Evolutionary conservation across 345 rosid species (phyloP).

Genomic region (Combretum micranthum): DNA sequence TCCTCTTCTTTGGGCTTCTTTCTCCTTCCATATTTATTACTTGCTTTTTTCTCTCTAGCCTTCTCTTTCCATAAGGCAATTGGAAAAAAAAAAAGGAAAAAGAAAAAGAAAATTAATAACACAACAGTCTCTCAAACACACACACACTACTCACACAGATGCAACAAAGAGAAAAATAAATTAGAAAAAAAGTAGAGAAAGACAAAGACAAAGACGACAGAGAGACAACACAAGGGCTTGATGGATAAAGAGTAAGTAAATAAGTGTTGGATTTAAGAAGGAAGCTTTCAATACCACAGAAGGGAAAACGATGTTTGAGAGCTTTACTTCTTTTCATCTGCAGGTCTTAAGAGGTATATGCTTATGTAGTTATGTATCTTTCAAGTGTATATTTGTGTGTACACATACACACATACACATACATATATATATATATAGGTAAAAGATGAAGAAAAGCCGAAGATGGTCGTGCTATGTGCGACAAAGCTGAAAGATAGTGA

Average conservation of each 20-base stretch:
- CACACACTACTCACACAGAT: neutral
- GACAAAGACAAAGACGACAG: conserved; percentile 33
- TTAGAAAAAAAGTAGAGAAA: conserved; percentile 18
- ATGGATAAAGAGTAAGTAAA: conserved; percentile 33
- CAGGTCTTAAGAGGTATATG: conserved; percentile 32
- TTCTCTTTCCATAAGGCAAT: conserved; percentile 10
- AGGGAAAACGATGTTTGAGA: conserved; percentile 58
- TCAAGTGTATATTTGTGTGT: neutral
- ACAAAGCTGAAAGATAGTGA: neutral
- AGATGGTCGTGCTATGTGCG: no score
- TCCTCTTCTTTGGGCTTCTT: conserved; percentile 19
- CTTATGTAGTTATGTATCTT: neutral
- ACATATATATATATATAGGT: conserved; percentile 4
- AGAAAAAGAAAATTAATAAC: neutral
- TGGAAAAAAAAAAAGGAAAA: conserved; percentile 9
- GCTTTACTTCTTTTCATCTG: conserved; percentile 40
- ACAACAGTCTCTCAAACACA: neutral
- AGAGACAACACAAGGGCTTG: conserved; percentile 34
- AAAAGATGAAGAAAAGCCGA: neutral
- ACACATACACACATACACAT: neutral
- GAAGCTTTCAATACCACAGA: conserved; percentile 37
- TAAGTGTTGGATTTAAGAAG: conserved; percentile 17
- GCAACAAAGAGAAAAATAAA: conserved; percentile 4
- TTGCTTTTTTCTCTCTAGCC: conserved; percentile 7
- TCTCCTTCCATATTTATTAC: neutral